Evolutionary conservation across 495 filamentous ascomycete species (phyloP), one percentile per base, ranked within the genome.

Genomic region (Cetradonia linearis): DNA sequence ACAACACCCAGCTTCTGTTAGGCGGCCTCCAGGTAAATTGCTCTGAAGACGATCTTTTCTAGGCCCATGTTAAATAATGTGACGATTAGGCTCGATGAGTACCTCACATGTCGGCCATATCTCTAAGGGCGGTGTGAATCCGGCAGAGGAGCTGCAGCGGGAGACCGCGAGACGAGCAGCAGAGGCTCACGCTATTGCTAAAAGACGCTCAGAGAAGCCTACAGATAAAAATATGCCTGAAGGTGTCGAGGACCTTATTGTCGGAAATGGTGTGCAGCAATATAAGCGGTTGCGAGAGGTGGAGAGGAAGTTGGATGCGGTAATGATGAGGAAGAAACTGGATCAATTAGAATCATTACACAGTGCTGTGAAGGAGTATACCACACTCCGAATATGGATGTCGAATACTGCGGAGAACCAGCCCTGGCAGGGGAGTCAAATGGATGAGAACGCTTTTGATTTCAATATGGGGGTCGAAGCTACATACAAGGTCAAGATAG

Each of bases 151-250:
- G 48, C n/a, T 49, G 55, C 23, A 47, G 52, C 42, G 42, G 20
- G 30, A 56, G 55, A 5, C 25, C 16, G 37, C 49, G 7, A 38
- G 55, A 23, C 48, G 75, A 77, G 40, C 68, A 73, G 44, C 77
- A 78, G 56, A 70, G 75, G 48, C 72, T 78, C 49, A 82, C 78
- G 47, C 80, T 76, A 62, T 77, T 34, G 85, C 86, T 16, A 88
- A 91, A 66, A 82, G 89, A 50, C 82, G 88, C 55, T 86, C 86
- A 62, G 81, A 81, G 65, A 93, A 90, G 70, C 94, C 94, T 8
- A 96, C 91, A 31, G 94, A 99, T 72, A 94, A 87, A 78, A 90
- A 86, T 62, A 83, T 99, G 23, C 91, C 94, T 56, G 91, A 96
- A 60, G 90, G 87, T 42, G 75, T 96, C 44, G 89, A 95, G 66